Conservation (phyloP, 345 rosid species). For the Triadica sebifera region DNA sequence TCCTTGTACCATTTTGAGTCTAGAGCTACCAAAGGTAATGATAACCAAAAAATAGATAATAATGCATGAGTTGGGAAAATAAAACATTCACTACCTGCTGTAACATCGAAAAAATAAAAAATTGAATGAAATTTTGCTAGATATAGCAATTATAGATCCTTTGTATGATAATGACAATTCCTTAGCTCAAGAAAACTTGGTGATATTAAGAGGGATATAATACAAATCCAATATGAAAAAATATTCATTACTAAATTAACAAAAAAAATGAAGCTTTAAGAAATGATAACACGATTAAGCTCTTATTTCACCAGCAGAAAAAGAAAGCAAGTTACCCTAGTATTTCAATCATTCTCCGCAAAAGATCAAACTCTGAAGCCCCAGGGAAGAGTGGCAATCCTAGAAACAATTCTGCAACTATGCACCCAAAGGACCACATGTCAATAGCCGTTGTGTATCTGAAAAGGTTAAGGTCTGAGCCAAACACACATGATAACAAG, state of each 20-base stretch:
- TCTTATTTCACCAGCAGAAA: background rate
- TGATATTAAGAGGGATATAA: constrained; percentile 2
- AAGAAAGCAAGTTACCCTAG: constrained; percentile 66
- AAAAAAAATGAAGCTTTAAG: background rate
- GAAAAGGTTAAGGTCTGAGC: constrained; percentile 42
- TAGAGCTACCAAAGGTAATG: too few relatives aligned
- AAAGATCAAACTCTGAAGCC: constrained; percentile 95
- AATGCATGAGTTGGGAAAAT: too few relatives aligned
- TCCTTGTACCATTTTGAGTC: too few relatives aligned
- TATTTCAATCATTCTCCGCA: constrained; percentile 83
- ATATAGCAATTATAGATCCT: background rate
- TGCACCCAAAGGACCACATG: constrained; percentile 99
- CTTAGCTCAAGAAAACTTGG: background rate
- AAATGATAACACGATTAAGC: background rate
- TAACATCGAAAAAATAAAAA: background rate
- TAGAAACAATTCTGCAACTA: constrained; percentile 96
- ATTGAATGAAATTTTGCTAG: background rate
- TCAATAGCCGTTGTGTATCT: constrained; percentile 97
- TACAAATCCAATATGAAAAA: background rate
- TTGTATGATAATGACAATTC: background rate
- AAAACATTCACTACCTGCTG: too few relatives aligned
- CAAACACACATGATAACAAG: constrained; percentile 4
- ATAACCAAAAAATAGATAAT: too few relatives aligned
- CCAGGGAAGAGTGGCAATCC: constrained; percentile 99
- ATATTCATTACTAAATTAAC: background rate